A percentile compares a stretch with the other conserved stretches of the same genome.
These are phyloP conservation scores for Dendrobium catenatum DNA, from an alignment of 106 monocot genomes.

Conservation along the genomic window DNA sequence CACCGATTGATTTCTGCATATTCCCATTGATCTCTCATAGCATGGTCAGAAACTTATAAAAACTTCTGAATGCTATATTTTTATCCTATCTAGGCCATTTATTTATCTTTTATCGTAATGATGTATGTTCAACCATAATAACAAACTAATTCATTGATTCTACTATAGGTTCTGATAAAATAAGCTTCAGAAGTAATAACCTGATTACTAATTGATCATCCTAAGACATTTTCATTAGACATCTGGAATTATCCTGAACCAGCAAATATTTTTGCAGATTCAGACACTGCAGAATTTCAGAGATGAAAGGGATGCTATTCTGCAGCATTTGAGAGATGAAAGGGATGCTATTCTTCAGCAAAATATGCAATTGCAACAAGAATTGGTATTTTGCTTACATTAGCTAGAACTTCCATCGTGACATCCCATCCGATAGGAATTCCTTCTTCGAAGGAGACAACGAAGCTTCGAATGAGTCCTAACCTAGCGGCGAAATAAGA, in stretches of 20 bases:
- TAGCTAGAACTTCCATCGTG: no score
- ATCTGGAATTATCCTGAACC: background rate
- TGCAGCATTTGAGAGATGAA: slow-evolving; percentile 39
- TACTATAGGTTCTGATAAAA: background rate
- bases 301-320: slow-evolving; percentile 45
- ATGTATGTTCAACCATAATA: no score
- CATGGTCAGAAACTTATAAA: no score
- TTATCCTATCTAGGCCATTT: background rate
- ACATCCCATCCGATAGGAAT: no score
- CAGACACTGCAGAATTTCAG: slow-evolving; percentile 44
- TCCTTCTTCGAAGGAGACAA: no score
- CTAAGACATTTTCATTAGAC: background rate
- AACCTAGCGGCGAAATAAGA: no score
- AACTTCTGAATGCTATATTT: no score
- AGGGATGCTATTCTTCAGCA: slow-evolving; percentile 38
- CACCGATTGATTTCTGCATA: no score
- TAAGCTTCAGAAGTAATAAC: background rate
- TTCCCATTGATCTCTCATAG: no score
- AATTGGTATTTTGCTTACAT: slow-evolving; percentile 29
- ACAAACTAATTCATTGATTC: background rate
- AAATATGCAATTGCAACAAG: slow-evolving; percentile 43
- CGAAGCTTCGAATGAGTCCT: no score
- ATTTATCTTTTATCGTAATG: background rate
- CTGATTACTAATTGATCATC: background rate
- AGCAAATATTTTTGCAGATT: slow-evolving; percentile 21